Evolutionary conservation across 306 rosid genomes (phyloP).

Genomic region (Hippophae tibetana): DNA sequence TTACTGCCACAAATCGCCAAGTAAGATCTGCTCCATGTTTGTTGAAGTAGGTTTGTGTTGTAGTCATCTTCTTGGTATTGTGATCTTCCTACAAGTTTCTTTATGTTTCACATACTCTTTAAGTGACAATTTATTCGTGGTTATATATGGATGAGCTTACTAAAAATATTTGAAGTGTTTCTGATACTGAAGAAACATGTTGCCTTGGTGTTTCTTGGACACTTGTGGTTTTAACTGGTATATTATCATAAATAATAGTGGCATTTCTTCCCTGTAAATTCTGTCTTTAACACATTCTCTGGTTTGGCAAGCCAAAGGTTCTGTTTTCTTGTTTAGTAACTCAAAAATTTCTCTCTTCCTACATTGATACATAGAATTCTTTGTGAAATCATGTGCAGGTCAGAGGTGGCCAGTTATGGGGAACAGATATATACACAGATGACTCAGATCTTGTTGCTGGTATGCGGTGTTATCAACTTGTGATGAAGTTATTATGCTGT

Average conservation of each 20-base stretch:
- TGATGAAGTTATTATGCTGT: neutral
- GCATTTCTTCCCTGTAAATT: no score
- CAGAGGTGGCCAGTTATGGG: constrained; percentile 96
- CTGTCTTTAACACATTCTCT: no score
- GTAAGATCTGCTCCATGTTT: constrained; percentile 32
- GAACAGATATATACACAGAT: constrained; percentile 87
- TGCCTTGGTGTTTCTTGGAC: no score
- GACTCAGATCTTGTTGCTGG: constrained; percentile 99
- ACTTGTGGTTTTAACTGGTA: no score
- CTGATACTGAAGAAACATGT: no score
- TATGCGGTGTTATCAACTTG: constrained; percentile 21
- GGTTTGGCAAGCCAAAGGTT: no score
- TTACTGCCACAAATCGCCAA: constrained; percentile 91
- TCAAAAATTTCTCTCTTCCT: neutral
- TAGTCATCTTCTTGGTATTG: constrained; percentile 1
- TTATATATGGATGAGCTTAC: no score
- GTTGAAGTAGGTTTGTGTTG: neutral
- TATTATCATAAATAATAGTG: no score
- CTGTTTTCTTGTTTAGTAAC: no score
- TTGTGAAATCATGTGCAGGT: constrained; percentile 48
- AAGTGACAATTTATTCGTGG: no score
- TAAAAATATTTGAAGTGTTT: no score
- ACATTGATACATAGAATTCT: constrained; percentile 5
- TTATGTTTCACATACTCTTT: no score
- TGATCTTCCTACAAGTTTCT: neutral